Evolutionary conservation across 345 rosid species (phyloP), one percentile per base, ranked within the genome.

Genomic region (Rhizophora apiculata): DNA sequence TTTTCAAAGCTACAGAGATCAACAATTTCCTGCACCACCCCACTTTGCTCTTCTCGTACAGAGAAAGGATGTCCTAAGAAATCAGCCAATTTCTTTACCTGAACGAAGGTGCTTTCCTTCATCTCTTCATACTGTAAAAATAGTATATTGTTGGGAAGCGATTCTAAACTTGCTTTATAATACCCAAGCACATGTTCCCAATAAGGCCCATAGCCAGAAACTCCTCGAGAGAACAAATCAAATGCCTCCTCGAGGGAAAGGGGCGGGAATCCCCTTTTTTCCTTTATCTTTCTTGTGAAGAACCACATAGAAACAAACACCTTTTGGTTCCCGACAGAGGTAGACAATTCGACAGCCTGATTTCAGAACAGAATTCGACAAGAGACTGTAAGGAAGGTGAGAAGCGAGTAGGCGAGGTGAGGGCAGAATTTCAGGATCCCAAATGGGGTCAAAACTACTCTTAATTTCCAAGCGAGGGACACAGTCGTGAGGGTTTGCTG

Each of bases 1-100:
- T 19, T 52, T 16, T 65, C 19, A 26, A 65, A 65, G 30, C 68
- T 65, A 20, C 68, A 65, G 7, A 52, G 27, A 13, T 30, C 20
- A 7, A 51, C 24, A 20, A 65, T 65, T 49, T 52, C 59, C 30
- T 65, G 59, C 48, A 36, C 32, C 19, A 5, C 53, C 1, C 62
- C 70, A 20, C 39, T 49, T 7, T 7, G 11, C 29, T 32, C 70
- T 34, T 67, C 70, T 5, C n/a, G 19, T 24, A 2, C 1, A 2
- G 60, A 32, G 2, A 30, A 52, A 20, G 58, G 58, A 2, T 29
- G 15, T 6, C 65, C 39, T 13, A 69, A n/a, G 26, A 58, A 58
- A 24, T 59, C 54, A 11, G 65, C 65, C 49, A 59, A 32, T 30
- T 32, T 43, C 37, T 29, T 16, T 15, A 60, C 65, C 1, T 29